Evolutionary conservation across 306 rosid species (phyloP).

Genomic region (Begonia peltatifolia): DNA sequence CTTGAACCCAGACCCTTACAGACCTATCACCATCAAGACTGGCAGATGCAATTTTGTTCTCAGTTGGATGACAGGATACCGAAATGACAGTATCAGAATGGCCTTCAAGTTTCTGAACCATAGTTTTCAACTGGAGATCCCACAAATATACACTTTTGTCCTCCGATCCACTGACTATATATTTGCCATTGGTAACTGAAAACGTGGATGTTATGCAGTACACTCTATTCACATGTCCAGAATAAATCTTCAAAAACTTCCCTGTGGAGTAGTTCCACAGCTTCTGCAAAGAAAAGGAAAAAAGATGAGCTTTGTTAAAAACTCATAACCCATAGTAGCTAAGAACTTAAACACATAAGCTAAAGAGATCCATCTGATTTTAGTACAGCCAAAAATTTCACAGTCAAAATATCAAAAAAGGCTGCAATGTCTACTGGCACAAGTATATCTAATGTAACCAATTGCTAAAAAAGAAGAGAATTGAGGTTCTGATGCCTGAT

Average conservation of each 20-base stretch:
- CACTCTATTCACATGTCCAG: constrained; percentile 47
- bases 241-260: constrained; percentile 46
- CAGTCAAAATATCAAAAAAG: too few relatives aligned
- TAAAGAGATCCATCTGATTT: too few relatives aligned
- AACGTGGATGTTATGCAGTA: constrained; percentile 73
- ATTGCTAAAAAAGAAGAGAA: too few relatives aligned
- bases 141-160: constrained; percentile 70
- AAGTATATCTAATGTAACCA: too few relatives aligned
- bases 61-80: constrained; percentile 72
- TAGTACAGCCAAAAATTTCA: too few relatives aligned
- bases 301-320: not conserved
- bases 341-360: too few relatives aligned
- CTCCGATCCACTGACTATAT: constrained; percentile 87
- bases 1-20: constrained; percentile 79
- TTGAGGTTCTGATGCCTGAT: too few relatives aligned
- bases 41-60: constrained; percentile 87
- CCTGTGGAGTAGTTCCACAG: constrained; percentile 70
- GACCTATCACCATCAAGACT: constrained; percentile 61
- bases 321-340: too few relatives aligned
- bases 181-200: constrained; percentile 80
- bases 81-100: constrained; percentile 74
- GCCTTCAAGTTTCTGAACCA: constrained; percentile 90
- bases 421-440: too few relatives aligned
- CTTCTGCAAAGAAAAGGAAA: constrained; percentile 41
- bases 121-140: constrained; percentile 73